A percentile compares a stretch with the other conserved stretches of the same genome.
These are phyloP conservation scores for Cyberlindnera euphorbiae DNA, from an alignment of 805 yeast species.

Conservation along the genomic window DNA sequence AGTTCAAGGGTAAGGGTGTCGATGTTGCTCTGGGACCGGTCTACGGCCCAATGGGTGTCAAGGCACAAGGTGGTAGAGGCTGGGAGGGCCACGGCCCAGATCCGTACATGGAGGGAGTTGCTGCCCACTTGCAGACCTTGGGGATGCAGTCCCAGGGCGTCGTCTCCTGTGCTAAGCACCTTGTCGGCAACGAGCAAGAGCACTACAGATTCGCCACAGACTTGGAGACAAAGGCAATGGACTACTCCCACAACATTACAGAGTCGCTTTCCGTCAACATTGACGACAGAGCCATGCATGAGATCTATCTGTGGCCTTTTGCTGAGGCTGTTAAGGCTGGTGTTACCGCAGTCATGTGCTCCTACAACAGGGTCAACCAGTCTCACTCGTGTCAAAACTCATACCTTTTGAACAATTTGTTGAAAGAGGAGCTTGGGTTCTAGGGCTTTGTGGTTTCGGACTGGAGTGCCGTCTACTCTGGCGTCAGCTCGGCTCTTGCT, in stretches of 20 bases:
- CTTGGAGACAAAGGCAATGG: conserved; percentile 40
- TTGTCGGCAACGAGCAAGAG: conserved; percentile 55
- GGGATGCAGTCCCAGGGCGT: conserved; percentile 55
- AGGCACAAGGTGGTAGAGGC: conserved; percentile 56
- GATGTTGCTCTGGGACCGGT: conserved; percentile 51
- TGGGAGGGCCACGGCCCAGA: conserved; percentile 61
- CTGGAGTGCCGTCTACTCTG: conserved; percentile 51
- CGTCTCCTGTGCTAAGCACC: conserved; percentile 52
- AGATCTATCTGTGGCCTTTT: conserved; percentile 54
- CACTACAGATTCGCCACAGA: conserved; percentile 48
- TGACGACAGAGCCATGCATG: conserved; percentile 52
- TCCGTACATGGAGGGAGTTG: conserved; percentile 53
- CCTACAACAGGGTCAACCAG: conserved; percentile 57
- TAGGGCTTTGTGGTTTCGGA: conserved; percentile 52
- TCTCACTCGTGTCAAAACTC: conserved; percentile 44
- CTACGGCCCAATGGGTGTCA: conserved; percentile 22
- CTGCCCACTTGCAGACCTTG: conserved; percentile 43
- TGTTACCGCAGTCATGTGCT: conserved; percentile 51
- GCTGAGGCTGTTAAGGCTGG: conserved; percentile 46
- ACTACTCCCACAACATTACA: conserved; percentile 27
- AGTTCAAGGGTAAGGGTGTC: conserved; percentile 47
- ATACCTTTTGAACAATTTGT: conserved; percentile 36
- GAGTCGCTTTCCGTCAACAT: conserved; percentile 21
- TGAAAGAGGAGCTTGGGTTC: conserved; percentile 50
- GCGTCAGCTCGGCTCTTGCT: conserved; percentile 39